These are phyloP conservation scores for Pseudogymnoascus sp. DNA, from an alignment of 2,329 filamentous ascomycete genomes.

Conservation along the genomic window DNA sequence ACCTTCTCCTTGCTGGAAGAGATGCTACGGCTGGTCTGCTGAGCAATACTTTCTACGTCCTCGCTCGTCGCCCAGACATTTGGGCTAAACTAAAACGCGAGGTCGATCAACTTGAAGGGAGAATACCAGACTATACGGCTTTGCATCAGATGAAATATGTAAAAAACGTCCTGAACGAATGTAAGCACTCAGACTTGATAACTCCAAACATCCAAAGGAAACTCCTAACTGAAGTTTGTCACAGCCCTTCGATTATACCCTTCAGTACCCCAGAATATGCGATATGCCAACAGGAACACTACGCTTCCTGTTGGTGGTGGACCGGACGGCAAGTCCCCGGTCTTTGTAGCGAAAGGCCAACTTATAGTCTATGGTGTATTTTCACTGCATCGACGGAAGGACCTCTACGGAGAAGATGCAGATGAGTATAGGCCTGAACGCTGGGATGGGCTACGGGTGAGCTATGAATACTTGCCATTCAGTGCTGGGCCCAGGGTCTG, in stretches of 20 bases:
- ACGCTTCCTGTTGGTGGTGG: constrained; percentile 27
- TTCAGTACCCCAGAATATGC: constrained; percentile 46
- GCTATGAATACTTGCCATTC: constrained; percentile 32
- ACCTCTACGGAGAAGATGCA: constrained; percentile 31
- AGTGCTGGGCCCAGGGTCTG: constrained; percentile 33
- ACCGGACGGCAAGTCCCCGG: constrained; percentile 26
- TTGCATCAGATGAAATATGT: constrained; percentile 26
- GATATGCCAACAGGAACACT: constrained; percentile 40
- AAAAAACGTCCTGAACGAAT: constrained; percentile 25
- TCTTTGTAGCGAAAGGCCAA: constrained; percentile 28
- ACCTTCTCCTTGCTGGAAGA: constrained; percentile 50
- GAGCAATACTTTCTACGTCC: constrained; percentile 39
- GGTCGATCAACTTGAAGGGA: constrained; percentile 19
- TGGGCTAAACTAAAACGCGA: constrained; percentile 37
- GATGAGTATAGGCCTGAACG: constrained; percentile 29
- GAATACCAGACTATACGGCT: constrained; percentile 21
- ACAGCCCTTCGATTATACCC: constrained; percentile 45
- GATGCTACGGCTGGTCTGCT: constrained; percentile 51
- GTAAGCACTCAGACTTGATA: neutral
- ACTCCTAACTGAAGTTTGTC: constrained; percentile 37
- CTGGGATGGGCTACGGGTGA: constrained; percentile 36
- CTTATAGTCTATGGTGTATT: constrained; percentile 23
- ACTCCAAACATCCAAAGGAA: neutral
- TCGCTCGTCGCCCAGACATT: constrained; percentile 35
- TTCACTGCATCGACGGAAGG: constrained; percentile 26